phyloP scores from a whole-genome alignment of 2,329 filamentous ascomycete genomes.

The Calonectria crousiana region DNA sequence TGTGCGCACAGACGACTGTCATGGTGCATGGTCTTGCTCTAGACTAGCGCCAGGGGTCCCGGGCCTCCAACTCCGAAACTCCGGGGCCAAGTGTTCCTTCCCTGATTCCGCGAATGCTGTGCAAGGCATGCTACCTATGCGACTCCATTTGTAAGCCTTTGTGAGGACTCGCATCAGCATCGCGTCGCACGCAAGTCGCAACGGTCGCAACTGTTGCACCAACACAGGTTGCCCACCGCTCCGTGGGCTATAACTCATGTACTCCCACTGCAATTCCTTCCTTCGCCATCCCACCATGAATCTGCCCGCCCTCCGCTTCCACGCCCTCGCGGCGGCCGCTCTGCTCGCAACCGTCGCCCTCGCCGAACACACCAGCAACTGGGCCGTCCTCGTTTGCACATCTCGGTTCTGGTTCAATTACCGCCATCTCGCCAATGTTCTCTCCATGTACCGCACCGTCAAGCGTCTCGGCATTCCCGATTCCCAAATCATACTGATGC shows the following conservation, averaged over 20 bases:
- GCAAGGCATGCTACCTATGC: not conserved
- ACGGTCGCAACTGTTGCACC: conserved; percentile 14
- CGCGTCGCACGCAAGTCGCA: conserved; percentile 19
- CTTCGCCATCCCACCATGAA: conserved; percentile 58
- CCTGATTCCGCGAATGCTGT: not conserved
- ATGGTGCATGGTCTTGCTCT: conserved; percentile 34
- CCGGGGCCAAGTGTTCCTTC: conserved; percentile 14
- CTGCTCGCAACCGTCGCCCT: conserved; percentile 61
- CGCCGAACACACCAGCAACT: conserved; percentile 95
- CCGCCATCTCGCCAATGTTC: conserved; percentile 95
- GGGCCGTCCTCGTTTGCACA: conserved; percentile 98
- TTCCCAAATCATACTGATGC: conserved; percentile 99
- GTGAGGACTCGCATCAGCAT: conserved; percentile 29
- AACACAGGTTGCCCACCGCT: conserved; percentile 32
- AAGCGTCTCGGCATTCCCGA: conserved; percentile 98
- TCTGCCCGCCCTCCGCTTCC: conserved; percentile 58
- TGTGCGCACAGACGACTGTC: conserved; percentile 24
- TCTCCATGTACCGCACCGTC: conserved; percentile 97
- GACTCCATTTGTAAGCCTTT: conserved; percentile 42
- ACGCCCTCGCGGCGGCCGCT: conserved; percentile 61
- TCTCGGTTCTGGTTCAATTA: conserved; percentile 99
- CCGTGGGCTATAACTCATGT: conserved; percentile 27
- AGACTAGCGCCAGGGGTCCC: conserved; percentile 38
- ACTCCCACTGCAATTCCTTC: not conserved
- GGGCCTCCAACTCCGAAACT: conserved; percentile 21